A percentile compares a stretch with the other conserved stretches of the same genome.
Evolutionary conservation across 306 rosid genomes (phyloP).

Genomic region (Prinsepia uniflora): DNA sequence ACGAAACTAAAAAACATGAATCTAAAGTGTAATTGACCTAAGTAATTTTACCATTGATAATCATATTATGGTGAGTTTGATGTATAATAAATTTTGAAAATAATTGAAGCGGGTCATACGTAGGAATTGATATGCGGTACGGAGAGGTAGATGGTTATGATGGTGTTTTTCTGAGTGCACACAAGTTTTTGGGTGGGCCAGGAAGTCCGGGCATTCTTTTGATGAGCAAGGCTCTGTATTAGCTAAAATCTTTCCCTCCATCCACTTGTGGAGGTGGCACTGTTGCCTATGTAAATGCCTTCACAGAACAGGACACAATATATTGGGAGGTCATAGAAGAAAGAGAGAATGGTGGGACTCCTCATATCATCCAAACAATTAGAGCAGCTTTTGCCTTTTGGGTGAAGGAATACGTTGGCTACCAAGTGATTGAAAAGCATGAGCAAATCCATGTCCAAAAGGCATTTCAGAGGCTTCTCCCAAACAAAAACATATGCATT

Average conservation of each 20-base stretch:
- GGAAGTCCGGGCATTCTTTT: conserved; percentile 71
- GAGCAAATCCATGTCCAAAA: conserved; percentile 45
- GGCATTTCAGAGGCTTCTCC: conserved; percentile 54
- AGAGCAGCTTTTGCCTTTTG: conserved; percentile 85
- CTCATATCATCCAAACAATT: conserved; percentile 74
- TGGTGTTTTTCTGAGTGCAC: conserved; percentile 65
- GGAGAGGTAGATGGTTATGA: conserved; percentile 63
- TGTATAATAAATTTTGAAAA: not conserved
- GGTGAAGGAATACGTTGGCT: conserved; percentile 72
- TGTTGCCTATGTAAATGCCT: conserved; percentile 69
- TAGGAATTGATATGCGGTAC: conserved; percentile 53
- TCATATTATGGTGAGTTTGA: not conserved
- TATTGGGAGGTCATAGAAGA: conserved; percentile 67
- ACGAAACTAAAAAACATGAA: too few relatives aligned
- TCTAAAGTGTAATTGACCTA: too few relatives aligned
- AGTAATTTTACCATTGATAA: not conserved
- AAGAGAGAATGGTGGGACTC: conserved; percentile 85
- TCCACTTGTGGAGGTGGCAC: conserved; percentile 92
- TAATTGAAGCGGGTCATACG: conserved; percentile 66
- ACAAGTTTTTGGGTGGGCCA: conserved; percentile 83
- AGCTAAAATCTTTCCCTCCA: conserved; percentile 51
- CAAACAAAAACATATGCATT: conserved; percentile 50
- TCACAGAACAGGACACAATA: conserved; percentile 38
- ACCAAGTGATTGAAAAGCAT: conserved; percentile 50
- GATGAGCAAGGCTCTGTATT: conserved; percentile 53